Percentiles rank a stretch among this genome's conserved stretches.
These are phyloP conservation scores for Triadica sebifera DNA, from an alignment of 345 rosid species.

Conservation along the genomic window DNA sequence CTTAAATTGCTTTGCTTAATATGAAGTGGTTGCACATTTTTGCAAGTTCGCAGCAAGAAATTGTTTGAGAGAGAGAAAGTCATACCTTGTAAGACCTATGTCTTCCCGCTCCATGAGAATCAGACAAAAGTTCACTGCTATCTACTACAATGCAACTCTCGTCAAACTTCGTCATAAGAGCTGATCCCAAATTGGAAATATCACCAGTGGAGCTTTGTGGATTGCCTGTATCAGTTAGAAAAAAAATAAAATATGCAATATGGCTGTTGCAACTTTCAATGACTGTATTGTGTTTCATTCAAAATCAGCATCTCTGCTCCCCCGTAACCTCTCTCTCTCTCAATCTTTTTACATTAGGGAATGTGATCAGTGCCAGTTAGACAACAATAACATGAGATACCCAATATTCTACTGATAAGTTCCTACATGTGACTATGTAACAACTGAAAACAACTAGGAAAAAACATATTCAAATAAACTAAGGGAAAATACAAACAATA, in stretches of 20 bases:
- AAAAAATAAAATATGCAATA: background rate
- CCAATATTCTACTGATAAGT: no score
- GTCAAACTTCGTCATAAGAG: slow-evolving; percentile 18
- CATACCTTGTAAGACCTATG: slow-evolving; percentile 25
- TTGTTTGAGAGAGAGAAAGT: background rate
- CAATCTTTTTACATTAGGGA: no score
- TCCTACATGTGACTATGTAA: no score
- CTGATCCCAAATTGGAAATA: slow-evolving; percentile 4
- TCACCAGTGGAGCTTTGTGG: slow-evolving; percentile 1
- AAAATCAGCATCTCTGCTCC: no score
- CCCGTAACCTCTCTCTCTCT: no score
- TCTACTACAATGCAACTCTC: slow-evolving; percentile 32
- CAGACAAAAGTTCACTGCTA: slow-evolving; percentile 12
- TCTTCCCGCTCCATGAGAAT: slow-evolving; percentile 12
- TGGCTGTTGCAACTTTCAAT: no score
- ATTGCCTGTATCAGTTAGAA: background rate
- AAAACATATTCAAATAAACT: no score
- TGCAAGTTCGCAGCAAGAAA: background rate
- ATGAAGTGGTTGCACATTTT: background rate
- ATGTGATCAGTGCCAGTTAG: no score
- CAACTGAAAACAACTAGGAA: no score
- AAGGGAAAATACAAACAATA: no score
- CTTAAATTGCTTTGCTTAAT: background rate
- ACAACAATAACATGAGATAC: no score
- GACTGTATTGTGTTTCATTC: no score